Evolutionary conservation across 2,329 filamentous ascomycete genomes (phyloP).

Genomic region (Diaporthe humulicola): DNA sequence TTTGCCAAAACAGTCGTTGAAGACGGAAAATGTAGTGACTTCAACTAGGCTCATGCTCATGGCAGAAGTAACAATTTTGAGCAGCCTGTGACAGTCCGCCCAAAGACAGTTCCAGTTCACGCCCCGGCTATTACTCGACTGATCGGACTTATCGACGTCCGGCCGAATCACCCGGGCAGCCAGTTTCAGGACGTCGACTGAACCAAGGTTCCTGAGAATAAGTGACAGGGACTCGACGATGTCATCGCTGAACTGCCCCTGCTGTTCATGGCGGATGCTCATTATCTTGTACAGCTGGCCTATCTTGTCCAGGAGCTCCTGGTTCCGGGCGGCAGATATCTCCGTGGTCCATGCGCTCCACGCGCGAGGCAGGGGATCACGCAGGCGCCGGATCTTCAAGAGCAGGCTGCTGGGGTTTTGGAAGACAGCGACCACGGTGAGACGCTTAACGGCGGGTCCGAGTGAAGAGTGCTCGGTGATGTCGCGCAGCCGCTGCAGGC

Average conservation of each 20-base stretch:
- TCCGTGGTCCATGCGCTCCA: not conserved
- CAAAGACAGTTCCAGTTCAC: conserved; percentile 29
- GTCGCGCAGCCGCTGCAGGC: not conserved
- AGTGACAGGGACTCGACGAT: not conserved
- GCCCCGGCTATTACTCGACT: not conserved
- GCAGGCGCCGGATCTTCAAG: not conserved
- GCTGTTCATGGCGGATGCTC: conserved; percentile 15
- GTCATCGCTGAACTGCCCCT: conserved; percentile 15
- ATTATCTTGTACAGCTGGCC: not conserved
- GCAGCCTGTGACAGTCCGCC: conserved; percentile 21
- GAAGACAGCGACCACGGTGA: conserved; percentile 25
- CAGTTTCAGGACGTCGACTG: not conserved
- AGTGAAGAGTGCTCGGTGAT: not conserved
- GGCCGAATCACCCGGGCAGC: not conserved
- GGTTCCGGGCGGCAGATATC: not conserved
- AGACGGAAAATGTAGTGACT: conserved; percentile 8
- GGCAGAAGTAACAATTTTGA: not conserved
- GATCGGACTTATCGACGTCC: not conserved
- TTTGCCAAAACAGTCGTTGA: conserved; percentile 17
- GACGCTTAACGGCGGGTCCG: conserved; percentile 3
- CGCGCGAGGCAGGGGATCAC: not conserved
- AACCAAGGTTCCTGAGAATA: not conserved
- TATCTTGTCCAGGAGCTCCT: not conserved
- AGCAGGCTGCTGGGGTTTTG: not conserved
- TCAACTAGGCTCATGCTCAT: conserved; percentile 12